Evolutionary conservation across 805 yeast genomes (phyloP).

Genomic region (Zygosaccharomyces kombuchaensis): DNA sequence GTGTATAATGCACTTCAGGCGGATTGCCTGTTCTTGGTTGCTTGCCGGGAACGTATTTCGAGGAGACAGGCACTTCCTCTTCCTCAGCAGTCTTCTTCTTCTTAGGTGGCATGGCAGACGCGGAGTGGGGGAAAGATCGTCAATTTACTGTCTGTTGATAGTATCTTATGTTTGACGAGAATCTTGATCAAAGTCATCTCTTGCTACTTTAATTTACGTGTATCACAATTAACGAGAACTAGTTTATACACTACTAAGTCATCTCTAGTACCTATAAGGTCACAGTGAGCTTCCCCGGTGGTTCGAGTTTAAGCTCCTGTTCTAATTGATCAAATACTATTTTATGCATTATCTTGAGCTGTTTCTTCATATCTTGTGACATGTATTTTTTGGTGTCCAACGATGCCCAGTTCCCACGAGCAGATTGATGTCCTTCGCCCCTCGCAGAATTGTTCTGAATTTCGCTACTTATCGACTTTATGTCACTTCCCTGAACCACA

Average conservation of each 20-base stretch:
- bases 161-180: background rate
- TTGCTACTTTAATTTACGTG: background rate
- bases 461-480: slow-evolving; percentile 7
- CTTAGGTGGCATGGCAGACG: slow-evolving; percentile 21
- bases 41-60: slow-evolving; percentile 33
- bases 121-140: no score
- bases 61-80: slow-evolving; percentile 11
- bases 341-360: slow-evolving; percentile 13
- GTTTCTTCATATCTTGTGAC: slow-evolving; percentile 10
- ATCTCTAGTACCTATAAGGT: slow-evolving; percentile 11
- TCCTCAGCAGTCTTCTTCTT: slow-evolving; percentile 17
- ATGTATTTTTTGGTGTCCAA: slow-evolving; percentile 14
- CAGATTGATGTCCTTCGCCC: slow-evolving; percentile 40
- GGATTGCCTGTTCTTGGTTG: slow-evolving; percentile 27
- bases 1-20: slow-evolving; percentile 25
- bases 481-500: slow-evolving; percentile 26
- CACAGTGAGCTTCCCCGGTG: slow-evolving; percentile 19
- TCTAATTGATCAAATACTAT: slow-evolving; percentile 15
- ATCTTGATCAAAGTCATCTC: background rate
- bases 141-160: background rate
- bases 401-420: slow-evolving; percentile 15
- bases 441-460: slow-evolving; percentile 32
- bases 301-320: slow-evolving; percentile 17
- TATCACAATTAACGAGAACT: background rate
- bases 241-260: background rate